Base-by-base conservation (phyloP, 495 filamentous ascomycete species). In the Thozetella sp. region DNA sequence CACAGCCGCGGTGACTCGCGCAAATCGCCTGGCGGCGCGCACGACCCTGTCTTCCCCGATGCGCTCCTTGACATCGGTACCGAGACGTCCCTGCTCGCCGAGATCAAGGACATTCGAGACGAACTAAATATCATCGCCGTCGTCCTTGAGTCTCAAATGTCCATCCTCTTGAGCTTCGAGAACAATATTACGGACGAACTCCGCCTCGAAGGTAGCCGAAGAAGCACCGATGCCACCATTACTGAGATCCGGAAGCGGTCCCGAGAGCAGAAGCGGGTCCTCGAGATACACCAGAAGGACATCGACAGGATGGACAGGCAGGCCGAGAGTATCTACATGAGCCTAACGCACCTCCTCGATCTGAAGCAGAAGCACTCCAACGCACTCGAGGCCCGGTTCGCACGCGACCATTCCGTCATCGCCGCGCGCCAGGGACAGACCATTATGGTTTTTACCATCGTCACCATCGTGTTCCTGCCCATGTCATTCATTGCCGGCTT, bases 391-490 rank as follows among this genome's bases (percentile, higher is more conserved):
- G 88, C 88, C 2, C 78, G 87, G 11, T 89, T 88, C 62, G 85
- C 88, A 0, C 79, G 88, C 24, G 85, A 90, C 51, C 86, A 90
- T 62, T 86, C 87, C 1, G 79, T 83, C 1, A 84, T 83, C 2
- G 89, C 88, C 0, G 83, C 83, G 0, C 73, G 81, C n/a, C 89
- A 92, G 64, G 80, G 82, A n/a, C 86, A 89, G 62, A 90, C 87
- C 3, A 86, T 91, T 58, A 86, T 92, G 80, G 82, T 91, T 9
- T 91, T 91, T 61, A 92, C 89, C 4, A 85, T 90, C 59, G 88
- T 90, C 6, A 89, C 86, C 0, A 88, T 89, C 51, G 68, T 90
- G 26, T 90, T 90, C 75, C 72, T 91, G 2, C 87, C 88, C 0
- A 67, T 90, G 54, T 84, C 80, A 3, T 91, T 91, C 67, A 89